These are phyloP conservation scores for Geranium incanum DNA, from an alignment of 441 rosid species.

Conservation along the genomic window DNA sequence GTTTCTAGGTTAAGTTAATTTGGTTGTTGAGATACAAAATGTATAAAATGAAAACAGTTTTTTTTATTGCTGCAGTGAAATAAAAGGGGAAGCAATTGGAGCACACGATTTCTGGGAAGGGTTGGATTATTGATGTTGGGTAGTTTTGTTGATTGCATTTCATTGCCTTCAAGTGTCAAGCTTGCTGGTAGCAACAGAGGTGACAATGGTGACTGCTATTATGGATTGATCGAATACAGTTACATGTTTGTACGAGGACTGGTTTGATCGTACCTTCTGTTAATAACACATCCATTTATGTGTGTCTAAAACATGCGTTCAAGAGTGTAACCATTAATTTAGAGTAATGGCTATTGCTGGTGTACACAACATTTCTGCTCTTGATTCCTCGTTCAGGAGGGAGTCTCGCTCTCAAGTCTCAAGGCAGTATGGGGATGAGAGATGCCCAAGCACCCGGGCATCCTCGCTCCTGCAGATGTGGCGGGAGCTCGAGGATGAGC, in stretches of 20 bases:
- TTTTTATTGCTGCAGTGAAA: neutral
- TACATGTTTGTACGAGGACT: neutral
- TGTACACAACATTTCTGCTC: slow-evolving; percentile 59
- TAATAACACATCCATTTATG: slow-evolving; percentile 26
- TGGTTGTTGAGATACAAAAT: neutral
- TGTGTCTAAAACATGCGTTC: slow-evolving; percentile 6
- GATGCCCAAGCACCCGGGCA: slow-evolving; percentile 54
- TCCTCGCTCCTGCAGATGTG: slow-evolving; percentile 74
- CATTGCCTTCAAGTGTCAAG: neutral
- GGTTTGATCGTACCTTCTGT: slow-evolving; percentile 21
- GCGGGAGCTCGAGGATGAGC: slow-evolving; percentile 87
- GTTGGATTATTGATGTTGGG: neutral
- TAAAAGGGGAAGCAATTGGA: neutral
- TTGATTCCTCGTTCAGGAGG: slow-evolving; percentile 60
- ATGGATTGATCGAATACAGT: neutral
- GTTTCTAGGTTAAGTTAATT: neutral
- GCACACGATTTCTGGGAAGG: neutral
- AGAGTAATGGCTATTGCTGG: slow-evolving; percentile 73
- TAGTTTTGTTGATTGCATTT: neutral
- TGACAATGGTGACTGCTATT: slow-evolving; percentile 1
- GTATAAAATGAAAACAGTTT: neutral
- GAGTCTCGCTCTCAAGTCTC: slow-evolving; percentile 51
- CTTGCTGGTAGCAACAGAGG: neutral
- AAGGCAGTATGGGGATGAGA: slow-evolving; percentile 44
- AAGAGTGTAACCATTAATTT: slow-evolving; percentile 1